Base-by-base conservation (phyloP, 345 rosid genomes). In the Eucalyptus curtisii region DNA sequence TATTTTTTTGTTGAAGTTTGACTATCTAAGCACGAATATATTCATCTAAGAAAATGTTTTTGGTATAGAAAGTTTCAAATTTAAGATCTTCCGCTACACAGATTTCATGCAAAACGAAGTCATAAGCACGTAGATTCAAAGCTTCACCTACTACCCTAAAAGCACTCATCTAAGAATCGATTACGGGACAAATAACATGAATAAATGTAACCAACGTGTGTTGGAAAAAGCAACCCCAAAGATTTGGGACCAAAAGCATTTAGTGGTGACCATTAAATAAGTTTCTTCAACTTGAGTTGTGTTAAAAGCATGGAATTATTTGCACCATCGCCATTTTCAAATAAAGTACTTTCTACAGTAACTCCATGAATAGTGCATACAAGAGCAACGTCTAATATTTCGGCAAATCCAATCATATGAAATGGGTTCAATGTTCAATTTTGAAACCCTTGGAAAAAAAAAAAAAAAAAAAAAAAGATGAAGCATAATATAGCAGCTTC, bases 131-230 rank as follows among this genome's bases (percentile, higher is more conserved):
- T 31, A 68, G 42, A 40, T 33, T 33, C 42, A 33, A 19, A 31
- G 79, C 24, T 1, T 0, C 10, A 55, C 6, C 30, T 22, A 24
- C 61, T 55, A 55, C 13, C 24, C 30, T 3, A 55, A 24, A 5
- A 24, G 30, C 30, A 24, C 30, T 55, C 61, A 55, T 22, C 61
- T 27, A 55, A 22, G 6, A 55, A 55, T 55, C 0, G 0, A 24
- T 55, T 55, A 24, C 3, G 0, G 3, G 27, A 55, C 1, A 2
- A 1, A 24, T 55, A 55, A 9, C 6, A 4, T 55, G 6, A 24
- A 55, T 22, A 55, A 55, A 55, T 24, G 30, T 55, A 55, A 24
- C 0, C 6, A 24, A 55, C 0, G 7, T 55, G 5, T 24, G 0
- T 55, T 9, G 30, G 11, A 55, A 55, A 24, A 55, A 55, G 3